Conservation (phyloP, 768 basidiomycete genomes). For the Steccherinum ochraceum region DNA sequence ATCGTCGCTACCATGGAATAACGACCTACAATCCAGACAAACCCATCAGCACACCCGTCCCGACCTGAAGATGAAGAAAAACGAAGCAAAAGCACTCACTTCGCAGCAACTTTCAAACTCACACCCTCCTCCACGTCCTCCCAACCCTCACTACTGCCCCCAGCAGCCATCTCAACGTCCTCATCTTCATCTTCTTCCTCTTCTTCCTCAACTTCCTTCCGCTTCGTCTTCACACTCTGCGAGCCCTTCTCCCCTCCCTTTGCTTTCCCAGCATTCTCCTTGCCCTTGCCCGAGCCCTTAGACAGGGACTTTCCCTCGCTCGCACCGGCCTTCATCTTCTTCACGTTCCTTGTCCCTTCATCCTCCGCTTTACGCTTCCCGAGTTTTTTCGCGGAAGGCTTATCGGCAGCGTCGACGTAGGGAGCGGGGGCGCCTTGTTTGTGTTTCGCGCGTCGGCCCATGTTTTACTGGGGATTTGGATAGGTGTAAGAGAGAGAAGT, state of each 20-base stretch:
- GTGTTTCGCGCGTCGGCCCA: slow-evolving; percentile 84
- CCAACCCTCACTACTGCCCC: slow-evolving; percentile 42
- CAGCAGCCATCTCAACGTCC: no score
- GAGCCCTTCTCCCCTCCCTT: slow-evolving; percentile 10
- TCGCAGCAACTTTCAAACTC: slow-evolving; percentile 35
- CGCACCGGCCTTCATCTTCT: slow-evolving; percentile 12
- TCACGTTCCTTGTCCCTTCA: slow-evolving; percentile 21
- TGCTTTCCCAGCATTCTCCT: slow-evolving; percentile 9
- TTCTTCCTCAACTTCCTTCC: slow-evolving; percentile 18
- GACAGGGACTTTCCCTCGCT: not conserved
- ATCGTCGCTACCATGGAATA: slow-evolving; percentile 44
- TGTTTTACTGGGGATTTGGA: slow-evolving; percentile 21
- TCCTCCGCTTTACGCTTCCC: slow-evolving; percentile 69
- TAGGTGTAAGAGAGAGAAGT: not conserved
- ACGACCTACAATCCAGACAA: slow-evolving; percentile 24
- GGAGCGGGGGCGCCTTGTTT: slow-evolving; percentile 73
- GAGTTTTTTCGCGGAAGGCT: slow-evolving; percentile 44
- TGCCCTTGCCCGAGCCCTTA: slow-evolving; percentile 1
- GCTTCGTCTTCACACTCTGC: slow-evolving; percentile 8
- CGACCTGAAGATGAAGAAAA: slow-evolving; percentile 7
- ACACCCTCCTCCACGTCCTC: slow-evolving; percentile 52
- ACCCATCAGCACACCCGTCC: not conserved
- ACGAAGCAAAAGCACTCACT: slow-evolving; percentile 24
- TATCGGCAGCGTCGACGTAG: slow-evolving; percentile 29
- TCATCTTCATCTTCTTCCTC: slow-evolving; percentile 26